Base-by-base conservation (phyloP, 352 stramenopile genomes). In the Globisporangium nagaii region DNA sequence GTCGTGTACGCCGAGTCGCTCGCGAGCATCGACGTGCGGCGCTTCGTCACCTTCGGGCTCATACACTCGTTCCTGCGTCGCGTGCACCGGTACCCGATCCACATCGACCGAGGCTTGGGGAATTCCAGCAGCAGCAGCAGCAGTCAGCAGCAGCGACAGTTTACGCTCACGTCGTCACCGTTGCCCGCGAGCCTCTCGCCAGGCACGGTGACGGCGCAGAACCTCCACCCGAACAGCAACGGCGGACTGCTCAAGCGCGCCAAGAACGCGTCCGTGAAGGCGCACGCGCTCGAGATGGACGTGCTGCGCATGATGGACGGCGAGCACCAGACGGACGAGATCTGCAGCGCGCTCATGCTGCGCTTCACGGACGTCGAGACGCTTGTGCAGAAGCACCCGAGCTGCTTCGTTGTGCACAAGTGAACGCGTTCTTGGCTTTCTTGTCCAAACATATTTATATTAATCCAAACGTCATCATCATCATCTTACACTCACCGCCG, bases 31-130 rank as follows among this genome's bases (percentile, higher is more conserved):
- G 84, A 95, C 40, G 76, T 92, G 24, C 73, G 84, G 12, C 66
- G 84, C 19, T 91, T 95, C 60, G 76, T 93, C 62, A 93, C 88
- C 3, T 96, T 96, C 42, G 88, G 88, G 1, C 65, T 96, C 12
- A 91, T 96, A 31, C 82, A 96, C 62, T 70, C 72, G 3, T 91
- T 96, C 34, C 47, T 96, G 25, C 63, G 85, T 9, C 79, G 88
- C 34, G 82, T 96, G 40, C 86, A 96, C 56, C 80, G 79, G 19
- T 95, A 93, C 39, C 88, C 88, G 4, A 75, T 96, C 36, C 68
- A 63, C 49, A 83, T 83, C 37, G 74, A 87, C 44, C 71, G 46
- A 6, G 24, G 25, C 35, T 30, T 28, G n/a, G n/a, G n/a, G n/a
- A n/a, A n/a, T n/a, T n/a, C n/a, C 28, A n/a, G 41, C 65, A 40